Evolutionary conservation across 1,139 yeast species (phyloP).

Genomic region (Yamadazyma taylorii): DNA sequence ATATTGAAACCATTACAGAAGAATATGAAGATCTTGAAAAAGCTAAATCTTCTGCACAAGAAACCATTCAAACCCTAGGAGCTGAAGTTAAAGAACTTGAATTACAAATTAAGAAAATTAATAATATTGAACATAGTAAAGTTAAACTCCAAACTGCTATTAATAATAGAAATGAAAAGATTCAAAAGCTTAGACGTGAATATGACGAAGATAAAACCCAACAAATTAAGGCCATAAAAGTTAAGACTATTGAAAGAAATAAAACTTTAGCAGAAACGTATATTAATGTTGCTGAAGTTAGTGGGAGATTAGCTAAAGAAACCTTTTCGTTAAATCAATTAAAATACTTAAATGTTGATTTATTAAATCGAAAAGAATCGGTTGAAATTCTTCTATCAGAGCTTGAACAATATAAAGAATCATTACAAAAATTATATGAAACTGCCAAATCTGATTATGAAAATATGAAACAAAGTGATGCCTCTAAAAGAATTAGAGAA

Average conservation of each 20-base stretch:
- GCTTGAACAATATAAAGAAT: constrained; percentile 31
- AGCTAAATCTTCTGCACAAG: not conserved
- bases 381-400: constrained; percentile 33
- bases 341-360: constrained; percentile 28
- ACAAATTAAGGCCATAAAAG: constrained; percentile 5
- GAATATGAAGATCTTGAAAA: constrained; percentile 19
- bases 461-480: constrained; percentile 44
- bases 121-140: constrained; percentile 5
- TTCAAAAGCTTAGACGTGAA: constrained; percentile 7
- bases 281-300: not conserved
- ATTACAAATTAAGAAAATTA: constrained; percentile 19
- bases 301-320: not conserved
- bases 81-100: constrained; percentile 15
- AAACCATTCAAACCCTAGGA: not conserved
- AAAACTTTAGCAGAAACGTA: not conserved
- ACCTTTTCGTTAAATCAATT: constrained; percentile 3
- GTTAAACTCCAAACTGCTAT: constrained; percentile 5
- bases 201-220: constrained; percentile 7
- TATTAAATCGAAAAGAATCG: constrained; percentile 33
- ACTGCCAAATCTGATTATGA: constrained; percentile 43
- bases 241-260: constrained; percentile 7
- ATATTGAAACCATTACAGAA: not conserved
- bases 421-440: constrained; percentile 32
- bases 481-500: constrained; percentile 41
- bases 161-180: constrained; percentile 10